Conservation (phyloP, 495 filamentous ascomycete genomes). For the Hypomontagnella submonticulosa region DNA sequence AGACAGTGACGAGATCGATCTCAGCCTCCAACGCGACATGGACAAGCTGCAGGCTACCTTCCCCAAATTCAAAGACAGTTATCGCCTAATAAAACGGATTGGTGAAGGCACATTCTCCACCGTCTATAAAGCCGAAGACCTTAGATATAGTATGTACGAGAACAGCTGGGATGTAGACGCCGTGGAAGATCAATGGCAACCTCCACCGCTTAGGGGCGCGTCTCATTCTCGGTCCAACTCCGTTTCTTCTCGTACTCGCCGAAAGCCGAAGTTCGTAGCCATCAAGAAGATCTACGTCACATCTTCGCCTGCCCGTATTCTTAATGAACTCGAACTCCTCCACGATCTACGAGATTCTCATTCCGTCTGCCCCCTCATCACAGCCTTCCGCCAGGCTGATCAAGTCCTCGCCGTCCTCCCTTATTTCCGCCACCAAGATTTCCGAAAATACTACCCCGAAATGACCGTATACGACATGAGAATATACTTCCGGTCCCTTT, state of each 20-base stretch:
- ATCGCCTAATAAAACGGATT: conserved; percentile 93
- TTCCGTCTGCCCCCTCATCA: conserved; percentile 94
- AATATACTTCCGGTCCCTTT: conserved; percentile 88
- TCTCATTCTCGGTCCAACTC: conserved; percentile 37
- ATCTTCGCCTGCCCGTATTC: conserved; percentile 88
- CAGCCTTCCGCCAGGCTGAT: conserved; percentile 90
- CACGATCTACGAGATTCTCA: conserved; percentile 84
- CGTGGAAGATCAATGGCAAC: conserved; percentile 69
- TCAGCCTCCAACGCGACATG: conserved; percentile 85
- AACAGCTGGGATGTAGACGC: conserved; percentile 88
- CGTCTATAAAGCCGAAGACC: conserved; percentile 97
- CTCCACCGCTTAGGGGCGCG: conserved; percentile 64
- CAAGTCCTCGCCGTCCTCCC: conserved; percentile 95
- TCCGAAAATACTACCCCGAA: conserved; percentile 91
- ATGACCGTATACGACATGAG: conserved; percentile 87
- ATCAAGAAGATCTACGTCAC: conserved; percentile 99
- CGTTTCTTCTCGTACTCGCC: conserved; percentile 41
- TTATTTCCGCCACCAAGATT: conserved; percentile 95
- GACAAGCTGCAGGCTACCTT: conserved; percentile 82
- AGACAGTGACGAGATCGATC: conserved; percentile 72
- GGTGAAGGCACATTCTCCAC: conserved; percentile 99
- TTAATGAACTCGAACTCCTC: conserved; percentile 97
- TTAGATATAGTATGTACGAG: conserved; percentile 83
- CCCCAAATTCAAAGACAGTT: conserved; percentile 80
- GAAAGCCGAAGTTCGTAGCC: conserved; percentile 81